Percentiles rank a stretch among this genome's conserved stretches.
Conservation (phyloP, 2,329 filamentous ascomycete genomes). For the Trichothecium sympodiale region DNA sequence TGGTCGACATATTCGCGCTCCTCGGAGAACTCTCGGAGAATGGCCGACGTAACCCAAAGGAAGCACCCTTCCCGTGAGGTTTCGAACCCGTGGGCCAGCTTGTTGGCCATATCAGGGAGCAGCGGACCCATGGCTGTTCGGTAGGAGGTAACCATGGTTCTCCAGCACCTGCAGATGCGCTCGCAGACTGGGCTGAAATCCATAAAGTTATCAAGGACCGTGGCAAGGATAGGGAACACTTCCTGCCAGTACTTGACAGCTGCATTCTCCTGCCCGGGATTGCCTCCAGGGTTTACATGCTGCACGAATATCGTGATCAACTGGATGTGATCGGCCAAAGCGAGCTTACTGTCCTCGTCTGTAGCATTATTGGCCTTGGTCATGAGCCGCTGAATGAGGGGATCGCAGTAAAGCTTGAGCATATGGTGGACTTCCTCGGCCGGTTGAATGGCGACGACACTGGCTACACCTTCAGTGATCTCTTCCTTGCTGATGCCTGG, state of each 20-base stretch:
- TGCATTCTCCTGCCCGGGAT: slow-evolving; percentile 65
- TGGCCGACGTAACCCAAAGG: slow-evolving; percentile 94
- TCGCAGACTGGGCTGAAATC: slow-evolving; percentile 83
- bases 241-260: slow-evolving; percentile 95
- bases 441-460: slow-evolving; percentile 80
- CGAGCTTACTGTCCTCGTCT: slow-evolving; percentile 72
- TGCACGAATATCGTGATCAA: slow-evolving; percentile 87
- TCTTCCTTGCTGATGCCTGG: slow-evolving; percentile 86
- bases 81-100: slow-evolving; percentile 75
- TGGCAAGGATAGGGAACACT: slow-evolving; percentile 77
- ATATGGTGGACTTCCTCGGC: slow-evolving; percentile 69
- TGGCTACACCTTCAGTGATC: slow-evolving; percentile 89
- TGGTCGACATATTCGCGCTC: slow-evolving; percentile 76
- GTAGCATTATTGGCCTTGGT: slow-evolving; percentile 74
- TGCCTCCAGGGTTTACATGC: slow-evolving; percentile 61
- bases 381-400: slow-evolving; percentile 77
- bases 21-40: slow-evolving; percentile 89
- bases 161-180: slow-evolving; percentile 88
- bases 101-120: slow-evolving; percentile 75
- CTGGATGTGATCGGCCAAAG: slow-evolving; percentile 82
- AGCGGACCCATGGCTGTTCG: slow-evolving; percentile 79
- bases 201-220: slow-evolving; percentile 80
- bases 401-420: slow-evolving; percentile 87
- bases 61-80: slow-evolving; percentile 88
- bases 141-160: slow-evolving; percentile 94